Base-by-base conservation (phyloP, 2,329 filamentous ascomycete species). In the Diplocarpon rosae region DNA sequence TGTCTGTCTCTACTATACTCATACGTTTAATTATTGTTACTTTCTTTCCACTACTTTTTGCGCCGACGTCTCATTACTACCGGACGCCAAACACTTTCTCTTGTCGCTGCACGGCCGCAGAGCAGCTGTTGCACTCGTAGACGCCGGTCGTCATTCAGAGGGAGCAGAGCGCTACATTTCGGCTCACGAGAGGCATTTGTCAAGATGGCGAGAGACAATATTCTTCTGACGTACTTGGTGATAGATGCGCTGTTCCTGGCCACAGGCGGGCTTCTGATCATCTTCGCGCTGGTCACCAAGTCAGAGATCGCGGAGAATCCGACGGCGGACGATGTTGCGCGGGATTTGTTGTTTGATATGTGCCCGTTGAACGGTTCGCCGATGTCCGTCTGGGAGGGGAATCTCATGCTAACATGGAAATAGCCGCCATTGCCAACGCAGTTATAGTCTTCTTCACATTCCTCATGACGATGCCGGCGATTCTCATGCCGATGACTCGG, bases 401-500 rank as follows among this genome's bases (percentile, higher is more conserved):
- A 27, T 40, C n/a, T 14, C 28, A 16, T 10, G 15, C 54, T 55
- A 54, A 58, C 24, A 1, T 45, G 45, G 31, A 43, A 56, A 40
- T 50, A 75, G 83, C 79, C 42, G 82, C 79, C 47, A 77, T 89
- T 51, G 78, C 72, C 59, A 89, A 89, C 62, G 75, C 80, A 49
- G 70, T 80, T 56, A 69, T 89, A 58, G 75, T 88, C 60, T 78
- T 90, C 62, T 59, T 77, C 55, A 78, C 80, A 17, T 87, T 87
- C 63, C 56, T 80, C 44, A 61, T 80, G 49, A 83, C 82, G 6
- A 65, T 92, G 13, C 83, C 83, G 2, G 83, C 76, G n/a, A 67
- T 90, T 44, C 70, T 81, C 50, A 75, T 83, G 47, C 76, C 78
- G 5, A 76, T 71, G 39, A 75, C 72, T 40, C 73, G 83, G 51